Evolutionary conservation across 1,284 basidiomycete species (phyloP), one percentile per base, ranked within the genome.

Genomic region (Ustilago crameri): DNA sequence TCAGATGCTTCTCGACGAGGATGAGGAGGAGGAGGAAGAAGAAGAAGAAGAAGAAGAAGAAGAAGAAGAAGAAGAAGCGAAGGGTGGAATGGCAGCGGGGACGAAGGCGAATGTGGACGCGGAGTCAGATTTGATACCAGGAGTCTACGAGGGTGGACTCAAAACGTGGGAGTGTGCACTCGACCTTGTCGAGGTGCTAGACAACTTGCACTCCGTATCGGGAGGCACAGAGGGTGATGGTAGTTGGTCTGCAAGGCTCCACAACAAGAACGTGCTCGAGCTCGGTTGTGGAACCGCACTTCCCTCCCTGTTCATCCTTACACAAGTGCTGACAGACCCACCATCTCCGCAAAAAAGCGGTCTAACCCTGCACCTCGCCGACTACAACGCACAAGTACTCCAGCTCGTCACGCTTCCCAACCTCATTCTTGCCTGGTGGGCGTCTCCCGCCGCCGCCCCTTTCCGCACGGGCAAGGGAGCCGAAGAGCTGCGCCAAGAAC

Each of bases 111-210:
- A 66, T 15, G 54, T 64, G 7, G 65, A 69, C 42, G 48, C 61
- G 15, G 90, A 91, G 0, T 93, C 93, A 0, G 95, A 98, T 84
- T 87, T 98, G 12, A 88, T 98, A 10, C 92, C 94, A 1, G 91
- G 93, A 0, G 87, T 94, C 0, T 98, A 98, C 79, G 95, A 98
- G 84, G 95, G 95, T 15, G 95, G 95, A 0, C 83, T 98, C 55
- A 98, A 98, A 84, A 97, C 94, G 3, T 98, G 95, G 95, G 95
- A 98, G 83, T 96, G 93, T 68, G 91, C 92, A 35, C 84, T 95
- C 15, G 95, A 98, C 83, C 86, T 98, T 0, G 91, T 81, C 27
- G 63, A 70, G 12, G 69, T 64, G 20, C 76, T 83, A 3, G 52
- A 76, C 20, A 24, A 51, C 18, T 24, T 61, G 17, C 35, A 63